Percentiles rank a stretch among this genome's conserved stretches.
Conservation (phyloP, 2,329 filamentous ascomycete genomes). For the Cladosporium sp. region DNA sequence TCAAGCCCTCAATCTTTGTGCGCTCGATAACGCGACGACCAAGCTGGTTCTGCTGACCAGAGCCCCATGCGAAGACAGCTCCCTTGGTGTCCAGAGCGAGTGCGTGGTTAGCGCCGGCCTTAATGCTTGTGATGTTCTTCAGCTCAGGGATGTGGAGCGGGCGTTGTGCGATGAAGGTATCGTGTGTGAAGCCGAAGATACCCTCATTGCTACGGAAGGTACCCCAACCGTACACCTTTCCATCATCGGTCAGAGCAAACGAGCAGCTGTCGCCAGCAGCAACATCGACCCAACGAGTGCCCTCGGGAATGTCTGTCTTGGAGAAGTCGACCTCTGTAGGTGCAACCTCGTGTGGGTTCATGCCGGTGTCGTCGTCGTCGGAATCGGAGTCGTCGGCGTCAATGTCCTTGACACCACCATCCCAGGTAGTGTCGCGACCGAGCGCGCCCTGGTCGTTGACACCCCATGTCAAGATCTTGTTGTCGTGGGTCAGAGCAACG, state of each 20-base stretch:
- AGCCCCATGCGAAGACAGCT: conserved; percentile 70
- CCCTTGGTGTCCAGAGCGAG: conserved; percentile 67
- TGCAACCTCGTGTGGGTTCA: conserved; percentile 73
- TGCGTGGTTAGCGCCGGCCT: conserved; percentile 70
- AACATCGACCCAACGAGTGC: conserved; percentile 67
- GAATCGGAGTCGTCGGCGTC: conserved; percentile 56
- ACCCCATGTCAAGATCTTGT: conserved; percentile 82
- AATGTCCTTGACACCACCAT: conserved; percentile 61
- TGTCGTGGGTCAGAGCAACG: conserved; percentile 74
- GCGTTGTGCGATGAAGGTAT: conserved; percentile 54
- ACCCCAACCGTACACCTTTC: conserved; percentile 80
- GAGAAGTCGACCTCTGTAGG: conserved; percentile 50
- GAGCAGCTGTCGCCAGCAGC: conserved; percentile 73
- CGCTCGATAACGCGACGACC: conserved; percentile 66
- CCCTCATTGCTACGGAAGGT: conserved; percentile 74
- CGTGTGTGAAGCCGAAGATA: conserved; percentile 64
- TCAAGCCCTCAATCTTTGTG: conserved; percentile 55
- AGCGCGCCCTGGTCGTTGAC: conserved; percentile 84
- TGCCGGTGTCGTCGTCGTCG: conserved; percentile 60
- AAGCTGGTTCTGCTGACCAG: conserved; percentile 70
- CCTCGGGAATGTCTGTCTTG: conserved; percentile 49
- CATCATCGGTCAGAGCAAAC: conserved; percentile 74
- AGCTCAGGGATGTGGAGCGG: conserved; percentile 62
- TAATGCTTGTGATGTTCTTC: conserved; percentile 66
- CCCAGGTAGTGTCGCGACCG: conserved; percentile 71